Base-by-base conservation (phyloP, 352 stramenopile species). In the Globisporangium megalacanthum region DNA sequence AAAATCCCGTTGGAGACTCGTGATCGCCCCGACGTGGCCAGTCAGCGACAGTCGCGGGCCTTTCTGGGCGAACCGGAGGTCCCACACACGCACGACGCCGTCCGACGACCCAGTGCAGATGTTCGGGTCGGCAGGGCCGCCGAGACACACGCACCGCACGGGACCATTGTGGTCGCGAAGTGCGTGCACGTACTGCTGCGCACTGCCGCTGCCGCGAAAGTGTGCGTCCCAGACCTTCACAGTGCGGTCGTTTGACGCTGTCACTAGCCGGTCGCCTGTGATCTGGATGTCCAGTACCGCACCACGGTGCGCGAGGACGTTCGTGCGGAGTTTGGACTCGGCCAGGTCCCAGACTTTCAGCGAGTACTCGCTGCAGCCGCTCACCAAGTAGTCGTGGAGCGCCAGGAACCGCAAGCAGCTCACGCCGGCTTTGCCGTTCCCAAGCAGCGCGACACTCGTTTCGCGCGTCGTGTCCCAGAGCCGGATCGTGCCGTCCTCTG, bases 161-260 rank as follows among this genome's bases (percentile, higher is more conserved):
- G 84, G 84, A 1, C 79, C 84, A 20, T 70, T 72, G 58, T 94
- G 84, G 19, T 74, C 75, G 25, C 73, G 60, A 0, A 94, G 60
- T 25, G 69, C 78, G 29, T 94, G 84, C 3, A 73, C 68, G 48
- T 72, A 81, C 41, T 76, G 64, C 33, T 39, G 35, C 10, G 35
- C 35, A 29, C 25, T 29, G 35, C 72, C 52, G 53, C 64, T 68
- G 47, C 56, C 57, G 42, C 82, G 79, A 64, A 92, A 91, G 47
- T 76, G 50, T 0, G 76, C 81, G 59, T 94, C 84, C 84, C 84
- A 92, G 46, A 94, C 75, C 49, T 92, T 92, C 2, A 80, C 78
- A 6, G 78, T 74, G 19, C 84, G 79, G 57, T 94, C 84, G 54
- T 88, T 92, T 15, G 66, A 69, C 4, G 84, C 79, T 13, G 82